Base-by-base conservation (phyloP, 2,329 filamentous ascomycete genomes). In the Trichoderma endophyticum region DNA sequence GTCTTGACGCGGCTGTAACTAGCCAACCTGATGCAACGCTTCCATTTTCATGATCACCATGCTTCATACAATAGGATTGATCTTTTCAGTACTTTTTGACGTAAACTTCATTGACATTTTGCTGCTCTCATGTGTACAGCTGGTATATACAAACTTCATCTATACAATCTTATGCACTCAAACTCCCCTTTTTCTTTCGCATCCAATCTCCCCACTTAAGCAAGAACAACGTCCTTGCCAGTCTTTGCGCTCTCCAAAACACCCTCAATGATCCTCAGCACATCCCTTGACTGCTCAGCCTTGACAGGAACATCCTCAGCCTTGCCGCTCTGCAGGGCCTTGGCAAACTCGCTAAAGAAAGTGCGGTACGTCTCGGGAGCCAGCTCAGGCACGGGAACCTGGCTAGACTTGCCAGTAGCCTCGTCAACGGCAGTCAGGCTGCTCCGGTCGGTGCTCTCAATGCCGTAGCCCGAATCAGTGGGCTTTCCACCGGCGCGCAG, bases 361-460 rank as follows among this genome's bases (percentile, higher is more conserved):
- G 88, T 86, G 26, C 84, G 84, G 80, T 93, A 96, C 3, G 92
- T 94, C 72, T 86, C 81, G 1, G 91, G 90, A 78, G 89, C 83
- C 3, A 91, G 83, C 3, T 90, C 91, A 2, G 88, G 87, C 56
- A 85, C 84, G 1, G 83, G 79, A 67, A 85, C 82, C 70, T 86
- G 86, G 69, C 82, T 83, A 3, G 88, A 81, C 72, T 84, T 84
- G 56, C 85, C 88, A 14, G 87, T 84, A 3, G 81, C 83, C 57
- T 70, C 67, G 9, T 84, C 83, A 2, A 91, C 80, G 5, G 88
- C 83, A 8, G 88, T 88, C 74, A 94, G 80, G 72, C 79, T 86
- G 74, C 91, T 90, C 69, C 88, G 87, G 75, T 85, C 84, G 51
- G 87, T 84, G 11, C 85, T 83, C 77, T 95, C 93, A 51, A 87